A percentile compares a stretch with the other conserved stretches of the same genome.
Evolutionary conservation across 768 basidiomycete species (phyloP).

Genomic region (Panellus pusillus): DNA sequence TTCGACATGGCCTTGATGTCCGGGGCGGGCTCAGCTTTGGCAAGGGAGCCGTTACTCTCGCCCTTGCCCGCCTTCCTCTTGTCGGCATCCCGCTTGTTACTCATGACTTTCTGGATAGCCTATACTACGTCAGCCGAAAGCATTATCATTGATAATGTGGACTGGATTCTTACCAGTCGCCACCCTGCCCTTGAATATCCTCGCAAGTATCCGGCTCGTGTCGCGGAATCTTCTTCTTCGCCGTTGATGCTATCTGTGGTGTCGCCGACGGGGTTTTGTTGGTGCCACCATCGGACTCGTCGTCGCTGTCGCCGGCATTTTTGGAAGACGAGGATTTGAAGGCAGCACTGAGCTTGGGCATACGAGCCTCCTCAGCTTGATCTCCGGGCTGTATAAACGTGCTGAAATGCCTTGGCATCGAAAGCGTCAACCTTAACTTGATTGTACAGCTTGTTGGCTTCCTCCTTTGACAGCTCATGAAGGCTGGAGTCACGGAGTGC

Average conservation of each 20-base stretch:
- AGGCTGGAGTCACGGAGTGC: background rate
- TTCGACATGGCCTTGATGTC: background rate
- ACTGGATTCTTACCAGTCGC: background rate
- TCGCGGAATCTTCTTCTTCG: background rate
- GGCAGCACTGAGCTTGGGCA: slow-evolving; percentile 1
- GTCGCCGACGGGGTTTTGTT: too few species aligned
- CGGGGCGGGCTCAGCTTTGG: background rate
- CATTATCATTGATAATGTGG: too few species aligned
- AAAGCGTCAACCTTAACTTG: slow-evolving; percentile 7
- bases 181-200: slow-evolving; percentile 4
- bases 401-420: slow-evolving; percentile 9
- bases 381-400: slow-evolving; percentile 1
- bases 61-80: background rate
- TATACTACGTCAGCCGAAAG: too few species aligned
- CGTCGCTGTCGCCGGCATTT: background rate
- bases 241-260: too few species aligned
- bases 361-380: background rate
- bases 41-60: background rate
- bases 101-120: slow-evolving; percentile 14
- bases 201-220: background rate
- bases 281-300: background rate
- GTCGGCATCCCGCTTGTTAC: slow-evolving; percentile 8
- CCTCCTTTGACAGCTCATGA: background rate
- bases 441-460: background rate
- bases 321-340: background rate